Evolutionary conservation across 179 eudicot genomes (phyloP), one percentile per base, ranked within the genome.

Genomic region (Corrigiola litoralis): DNA sequence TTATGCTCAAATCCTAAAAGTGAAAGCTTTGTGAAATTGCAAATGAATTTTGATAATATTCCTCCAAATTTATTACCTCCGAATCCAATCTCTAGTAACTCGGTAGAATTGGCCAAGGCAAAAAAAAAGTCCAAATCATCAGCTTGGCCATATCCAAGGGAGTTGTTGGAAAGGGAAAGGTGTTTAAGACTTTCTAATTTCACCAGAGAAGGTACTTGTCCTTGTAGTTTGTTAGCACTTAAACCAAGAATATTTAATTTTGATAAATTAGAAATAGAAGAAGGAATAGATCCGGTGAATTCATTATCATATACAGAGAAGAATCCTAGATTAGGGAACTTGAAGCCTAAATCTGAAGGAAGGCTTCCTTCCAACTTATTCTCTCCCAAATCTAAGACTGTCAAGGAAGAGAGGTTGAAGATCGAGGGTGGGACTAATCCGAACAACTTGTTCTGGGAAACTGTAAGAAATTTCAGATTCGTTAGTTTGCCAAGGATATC

Each of bases 1-100:
- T 81, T 81, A 5, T 20, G 24, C 10, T 41, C 49, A 0, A 72
- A 3, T 0, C 1, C 1, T 3, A 69, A 25, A 6, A 6, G 0
- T 4, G 6, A 11, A 24, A 80, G 78, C 48, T 1, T 16, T 4
- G 84, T 52, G 44, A 80, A 71, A 50, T 80, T 77, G 27, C 71
- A 73, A 2, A 75, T 38, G 3, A 13, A 2, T 16, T 25, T 7
- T 5, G 79, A 79, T 23, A 79, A 33, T 17, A n/a, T 25, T 2
- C 79, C 74, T 16, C 38, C 32, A 51, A 79, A 41, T 5, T 36
- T 25, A 36, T 75, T 74, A 4, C 7, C 7, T 5, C n/a, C 44
- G 1, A 54, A 23, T 0, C 51, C 45, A 34, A 79, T 24, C 1
- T 21, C 4, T 13, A 9, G 6, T 25, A 79, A 49, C 9, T 20